Conservation (phyloP, 495 filamentous ascomycete genomes). For the Saxophila tyrrhenica region DNA sequence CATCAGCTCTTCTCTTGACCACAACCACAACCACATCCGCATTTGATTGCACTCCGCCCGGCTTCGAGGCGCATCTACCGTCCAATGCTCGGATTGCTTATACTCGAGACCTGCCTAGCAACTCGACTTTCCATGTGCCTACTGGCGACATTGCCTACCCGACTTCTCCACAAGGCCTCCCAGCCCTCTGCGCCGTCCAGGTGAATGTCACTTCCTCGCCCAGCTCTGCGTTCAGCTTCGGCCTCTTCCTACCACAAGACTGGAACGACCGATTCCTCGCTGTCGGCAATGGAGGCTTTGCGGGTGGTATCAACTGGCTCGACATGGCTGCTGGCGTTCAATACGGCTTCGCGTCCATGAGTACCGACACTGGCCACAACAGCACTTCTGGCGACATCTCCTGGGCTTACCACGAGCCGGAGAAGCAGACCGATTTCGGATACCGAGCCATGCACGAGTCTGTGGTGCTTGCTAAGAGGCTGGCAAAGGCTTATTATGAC, state of each 20-base stretch:
- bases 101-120: not conserved
- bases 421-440: slow-evolving; percentile 19
- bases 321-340: slow-evolving; percentile 26
- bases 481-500: slow-evolving; percentile 39
- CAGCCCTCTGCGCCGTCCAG: slow-evolving; percentile 39
- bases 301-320: slow-evolving; percentile 19
- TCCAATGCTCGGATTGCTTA: slow-evolving; percentile 4
- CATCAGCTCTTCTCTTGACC: not conserved
- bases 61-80: slow-evolving; percentile 8
- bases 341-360: slow-evolving; percentile 46
- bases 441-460: slow-evolving; percentile 30
- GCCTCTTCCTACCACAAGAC: slow-evolving; percentile 22
- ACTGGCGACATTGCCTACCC: slow-evolving; percentile 33
- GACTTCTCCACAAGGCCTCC: slow-evolving; percentile 34
- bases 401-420: slow-evolving; percentile 41
- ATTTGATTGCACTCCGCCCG: slow-evolving; percentile 10
- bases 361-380: slow-evolving; percentile 23
- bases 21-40: not conserved
- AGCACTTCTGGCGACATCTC: slow-evolving; percentile 30
- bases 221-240: slow-evolving; percentile 36
- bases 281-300: slow-evolving; percentile 27
- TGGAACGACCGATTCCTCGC: slow-evolving; percentile 28
- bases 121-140: slow-evolving; percentile 15
- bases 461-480: slow-evolving; percentile 34
- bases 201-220: slow-evolving; percentile 36